Evolutionary conservation across 306 rosid genomes (phyloP).

Genomic region (Sicyos baderoa): DNA sequence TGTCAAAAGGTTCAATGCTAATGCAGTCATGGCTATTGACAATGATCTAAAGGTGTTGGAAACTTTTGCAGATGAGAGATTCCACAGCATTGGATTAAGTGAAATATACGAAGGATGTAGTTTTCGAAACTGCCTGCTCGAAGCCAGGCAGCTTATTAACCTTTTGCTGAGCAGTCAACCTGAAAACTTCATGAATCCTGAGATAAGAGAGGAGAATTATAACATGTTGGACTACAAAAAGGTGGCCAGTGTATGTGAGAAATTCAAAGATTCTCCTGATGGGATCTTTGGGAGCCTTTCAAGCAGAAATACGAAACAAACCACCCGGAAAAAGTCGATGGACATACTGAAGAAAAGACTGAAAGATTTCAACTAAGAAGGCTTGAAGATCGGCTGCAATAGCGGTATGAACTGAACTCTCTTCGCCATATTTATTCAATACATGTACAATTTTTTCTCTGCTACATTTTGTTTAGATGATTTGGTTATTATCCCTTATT

Average conservation of each 20-base stretch:
- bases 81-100: conserved; percentile 51
- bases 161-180: conserved; percentile 85
- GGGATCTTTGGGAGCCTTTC: conserved; percentile 82
- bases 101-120: conserved; percentile 48
- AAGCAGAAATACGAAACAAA: conserved; percentile 62
- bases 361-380: conserved; percentile 64
- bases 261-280: conserved; percentile 73
- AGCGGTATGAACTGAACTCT: conserved; percentile 23
- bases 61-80: conserved; percentile 65
- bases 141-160: conserved; percentile 66
- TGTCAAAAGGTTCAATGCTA: conserved; percentile 73
- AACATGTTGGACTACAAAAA: conserved; percentile 66
- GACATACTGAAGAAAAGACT: conserved; percentile 73
- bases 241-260: conserved; percentile 66
- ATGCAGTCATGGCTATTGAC: conserved; percentile 48
- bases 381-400: conserved; percentile 24
- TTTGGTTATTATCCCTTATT: background rate
- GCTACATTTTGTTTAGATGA: conserved; percentile 1
- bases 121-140: conserved; percentile 50
- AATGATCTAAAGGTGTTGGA: conserved; percentile 51
- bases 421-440: background rate
- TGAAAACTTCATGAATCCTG: conserved; percentile 95
- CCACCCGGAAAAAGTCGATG: conserved; percentile 73
- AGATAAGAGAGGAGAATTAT: conserved; percentile 72
- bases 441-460: conserved; percentile 2